A percentile compares a stretch with the other conserved stretches of the same genome.
These are phyloP conservation scores for Cucurbita ficifolia DNA, from an alignment of 306 rosid species.

Conservation along the genomic window DNA sequence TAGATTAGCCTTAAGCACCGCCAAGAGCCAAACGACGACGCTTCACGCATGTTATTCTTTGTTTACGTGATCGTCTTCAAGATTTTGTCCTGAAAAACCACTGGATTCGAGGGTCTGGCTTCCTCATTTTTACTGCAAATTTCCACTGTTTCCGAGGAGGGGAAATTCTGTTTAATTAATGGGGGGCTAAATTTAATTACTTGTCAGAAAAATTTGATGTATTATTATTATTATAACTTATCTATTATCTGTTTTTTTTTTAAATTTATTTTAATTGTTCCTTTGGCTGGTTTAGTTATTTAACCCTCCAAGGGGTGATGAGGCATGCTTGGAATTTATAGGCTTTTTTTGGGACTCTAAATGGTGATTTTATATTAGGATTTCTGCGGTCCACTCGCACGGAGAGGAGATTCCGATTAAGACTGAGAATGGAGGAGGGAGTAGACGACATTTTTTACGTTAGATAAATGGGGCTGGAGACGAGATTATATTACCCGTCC, in stretches of 20 bases:
- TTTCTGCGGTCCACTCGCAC: no score
- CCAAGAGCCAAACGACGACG: slow-evolving; percentile 69
- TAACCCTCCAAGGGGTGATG: no score
- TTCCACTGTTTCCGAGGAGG: background rate
- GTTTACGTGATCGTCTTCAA: background rate
- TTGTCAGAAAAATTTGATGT: background rate
- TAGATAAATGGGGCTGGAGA: no score
- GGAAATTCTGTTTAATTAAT: background rate
- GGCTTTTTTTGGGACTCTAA: no score
- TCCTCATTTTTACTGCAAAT: background rate
- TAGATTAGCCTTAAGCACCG: slow-evolving; percentile 10
- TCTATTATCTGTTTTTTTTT: background rate
- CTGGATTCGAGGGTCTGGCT: background rate
- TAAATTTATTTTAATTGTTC: background rate
- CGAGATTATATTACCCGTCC: no score
- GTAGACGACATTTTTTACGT: no score
- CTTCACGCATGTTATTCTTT: background rate
- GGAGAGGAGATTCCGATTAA: no score
- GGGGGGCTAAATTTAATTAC: background rate
- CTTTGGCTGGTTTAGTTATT: no score
- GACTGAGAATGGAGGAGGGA: no score
- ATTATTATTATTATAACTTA: background rate
- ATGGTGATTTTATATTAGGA: no score
- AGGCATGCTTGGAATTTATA: no score
- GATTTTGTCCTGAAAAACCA: background rate